These are phyloP conservation scores for Candida pini DNA, from an alignment of 805 yeast genomes.

Conservation along the genomic window DNA sequence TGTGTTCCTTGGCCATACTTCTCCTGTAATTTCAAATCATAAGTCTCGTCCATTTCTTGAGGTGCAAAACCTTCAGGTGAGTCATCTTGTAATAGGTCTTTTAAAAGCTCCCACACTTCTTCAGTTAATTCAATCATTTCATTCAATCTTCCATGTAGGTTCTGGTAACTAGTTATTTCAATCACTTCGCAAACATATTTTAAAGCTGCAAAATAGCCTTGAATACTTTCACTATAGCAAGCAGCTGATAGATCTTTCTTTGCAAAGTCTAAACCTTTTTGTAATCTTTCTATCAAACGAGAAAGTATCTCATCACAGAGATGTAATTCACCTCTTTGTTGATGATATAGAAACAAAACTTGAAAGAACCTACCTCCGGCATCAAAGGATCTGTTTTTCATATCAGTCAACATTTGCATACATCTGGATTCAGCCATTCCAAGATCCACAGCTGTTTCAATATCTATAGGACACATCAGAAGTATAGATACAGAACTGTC, in stretches of 20 bases:
- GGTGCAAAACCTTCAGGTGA: constrained; percentile 67
- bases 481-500: constrained; percentile 41
- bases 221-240: constrained; percentile 47
- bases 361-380: constrained; percentile 69
- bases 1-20: constrained; percentile 36
- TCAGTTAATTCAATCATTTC: constrained; percentile 7
- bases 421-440: constrained; percentile 19
- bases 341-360: constrained; percentile 37
- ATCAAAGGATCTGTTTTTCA: constrained; percentile 64
- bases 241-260: constrained; percentile 34
- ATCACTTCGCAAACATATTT: constrained; percentile 29
- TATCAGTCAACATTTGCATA: constrained; percentile 28
- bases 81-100: constrained; percentile 54
- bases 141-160: constrained; percentile 3
- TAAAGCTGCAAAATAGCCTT: constrained; percentile 66
- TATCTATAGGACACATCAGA: constrained; percentile 35
- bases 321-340: constrained; percentile 11
- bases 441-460: constrained; percentile 18
- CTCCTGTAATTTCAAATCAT: constrained; percentile 26
- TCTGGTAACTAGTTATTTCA: constrained; percentile 7
- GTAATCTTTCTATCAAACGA: constrained; percentile 30
- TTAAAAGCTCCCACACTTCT: constrained; percentile 38
- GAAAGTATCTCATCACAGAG: constrained; percentile 25
- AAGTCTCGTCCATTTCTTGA: constrained; percentile 34
- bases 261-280: constrained; percentile 30